Evolutionary conservation across 108 stramenopile species (phyloP).

Genomic region (Fistulifera pelliculosa): DNA sequence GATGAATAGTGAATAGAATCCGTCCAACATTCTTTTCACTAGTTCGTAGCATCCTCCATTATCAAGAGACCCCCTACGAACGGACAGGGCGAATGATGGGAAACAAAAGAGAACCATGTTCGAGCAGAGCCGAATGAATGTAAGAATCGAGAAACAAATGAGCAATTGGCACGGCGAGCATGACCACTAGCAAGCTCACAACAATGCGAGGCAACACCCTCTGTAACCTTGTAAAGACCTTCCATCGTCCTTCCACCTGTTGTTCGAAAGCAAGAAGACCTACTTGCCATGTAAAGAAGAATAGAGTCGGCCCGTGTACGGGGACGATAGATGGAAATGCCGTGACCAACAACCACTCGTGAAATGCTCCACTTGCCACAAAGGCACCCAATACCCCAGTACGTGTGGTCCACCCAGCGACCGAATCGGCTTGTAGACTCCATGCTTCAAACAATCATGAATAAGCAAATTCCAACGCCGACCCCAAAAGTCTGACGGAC

Average conservation of each 20-base stretch:
- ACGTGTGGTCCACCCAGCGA: constrained; percentile 10
- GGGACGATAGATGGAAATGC: not conserved
- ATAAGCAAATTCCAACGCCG: constrained; percentile 59
- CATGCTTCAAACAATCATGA: constrained; percentile 54
- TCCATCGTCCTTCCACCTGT: constrained; percentile 2
- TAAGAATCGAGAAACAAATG: constrained; percentile 49
- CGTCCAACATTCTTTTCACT: too few relatives aligned
- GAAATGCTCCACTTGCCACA: constrained; percentile 58
- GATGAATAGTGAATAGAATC: too few relatives aligned
- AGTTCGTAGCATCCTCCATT: too few relatives aligned
- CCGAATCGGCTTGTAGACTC: constrained; percentile 57
- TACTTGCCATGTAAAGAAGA: constrained; percentile 52
- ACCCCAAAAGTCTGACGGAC: constrained; percentile 67
- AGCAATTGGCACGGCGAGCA: constrained; percentile 41
- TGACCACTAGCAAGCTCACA: constrained; percentile 26
- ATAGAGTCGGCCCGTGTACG: constrained; percentile 23
- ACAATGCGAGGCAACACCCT: constrained; percentile 20
- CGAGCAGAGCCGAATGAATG: constrained; percentile 18
- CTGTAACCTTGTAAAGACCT: too few relatives aligned
- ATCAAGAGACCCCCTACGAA: too few relatives aligned
- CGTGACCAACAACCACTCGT: constrained; percentile 48
- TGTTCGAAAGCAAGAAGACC: constrained; percentile 31
- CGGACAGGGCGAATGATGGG: too few relatives aligned
- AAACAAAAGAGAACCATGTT: too few relatives aligned
- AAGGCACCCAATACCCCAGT: constrained; percentile 45